Base-by-base conservation (phyloP, 768 basidiomycete species). In the Amanita exitialis region DNA sequence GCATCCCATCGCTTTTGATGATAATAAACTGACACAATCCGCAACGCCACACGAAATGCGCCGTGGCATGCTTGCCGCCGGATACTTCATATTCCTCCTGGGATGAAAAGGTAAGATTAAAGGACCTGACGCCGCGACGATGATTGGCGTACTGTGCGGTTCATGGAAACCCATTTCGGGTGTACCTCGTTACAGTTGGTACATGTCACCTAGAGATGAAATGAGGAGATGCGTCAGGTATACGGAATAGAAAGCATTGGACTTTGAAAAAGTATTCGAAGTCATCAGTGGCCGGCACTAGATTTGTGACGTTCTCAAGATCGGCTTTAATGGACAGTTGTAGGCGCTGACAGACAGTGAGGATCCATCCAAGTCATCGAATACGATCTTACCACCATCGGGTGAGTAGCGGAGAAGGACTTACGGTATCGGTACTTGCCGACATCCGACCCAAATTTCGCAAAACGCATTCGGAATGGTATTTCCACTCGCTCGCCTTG, bases 241-340 rank as follows among this genome's bases (percentile, higher is more conserved):
- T 6, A 18, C 30, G 21, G 46, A 25, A 32, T n/a, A 27, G 28
- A 39, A 9, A 28, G 42, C 32, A 25, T 25, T 53, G n/a, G 45
- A 86, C 88, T 71, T 83, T 64, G 70, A 92, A 91, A 71, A 85
- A 83, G 63, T 78, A 92, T 52, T 90, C 84, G 57, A 86, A 92
- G 56, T 82, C 76, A 27, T 80, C 73, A 3, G 71, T 64, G n/a
- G 76, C 73, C 27, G 89, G 89, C 45, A 68, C 66, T 25, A 92
- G 68, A 57, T 79, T 70, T 7, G 86, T 85, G 53, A 90, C 80
- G 56, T 86, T 83, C 62, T 91, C 86, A 39, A 92, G 74, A 3
- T 86, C 84, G 9, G 89, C 90, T 66, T 82, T 81, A 63, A 88
- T 85, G 42, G 80, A 83, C 27, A 87, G 69, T 54, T 72, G 69